Evolutionary conservation across 176 grass and related monocot genomes (phyloP), one percentile per base, ranked within the genome.

Genomic region (Neostapfia colusana): DNA sequence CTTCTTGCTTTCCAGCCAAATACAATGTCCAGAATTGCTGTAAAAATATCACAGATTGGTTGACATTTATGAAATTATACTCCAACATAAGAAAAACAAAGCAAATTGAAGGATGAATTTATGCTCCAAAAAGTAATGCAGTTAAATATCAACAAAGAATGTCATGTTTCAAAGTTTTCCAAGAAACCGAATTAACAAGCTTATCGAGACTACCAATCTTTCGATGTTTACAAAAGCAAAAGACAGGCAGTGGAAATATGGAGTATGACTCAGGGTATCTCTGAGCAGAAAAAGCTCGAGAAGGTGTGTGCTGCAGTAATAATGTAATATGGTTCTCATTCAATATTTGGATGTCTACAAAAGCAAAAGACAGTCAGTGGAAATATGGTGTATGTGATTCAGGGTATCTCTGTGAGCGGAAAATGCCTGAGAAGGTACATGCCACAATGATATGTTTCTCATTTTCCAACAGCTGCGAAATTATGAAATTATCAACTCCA

Each of bases 1-100:
- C 63, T 95, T 75, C 95, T 95, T 74, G 95, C 95, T 81, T 99
- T 95, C 95, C 95, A 99, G 76, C 91, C 82, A 72, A 99, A 93
- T 57, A 95, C 85, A 65, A 95, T 83, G 77, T 99, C 95, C 72
- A 99, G 87, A 18, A 90, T 44, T 49, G 91, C 95, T 99, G 91
- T 54, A 51, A 16, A 35, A 23, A 78, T 14, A 66, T 25, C 3
- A 4, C 34, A 66, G 28, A 39, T 37, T 63, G 26, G 44, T 63
- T 63, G 34, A 62, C 13, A 64, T 77, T 6, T 64, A 38, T 63
- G 28, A 35, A 34, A 63, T 7, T 13, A 42, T 21, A 35, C 10
- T 17, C 62, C 26, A 48, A 23, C 18, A 44, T 39, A 70, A 70
- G 51, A 65, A 42, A 9, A 40, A 66, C n/a, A 59, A 56, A 43